A percentile compares a stretch with the other conserved stretches of the same genome.
Conservation (phyloP, 441 rosid species). For the Erodium texanum region DNA sequence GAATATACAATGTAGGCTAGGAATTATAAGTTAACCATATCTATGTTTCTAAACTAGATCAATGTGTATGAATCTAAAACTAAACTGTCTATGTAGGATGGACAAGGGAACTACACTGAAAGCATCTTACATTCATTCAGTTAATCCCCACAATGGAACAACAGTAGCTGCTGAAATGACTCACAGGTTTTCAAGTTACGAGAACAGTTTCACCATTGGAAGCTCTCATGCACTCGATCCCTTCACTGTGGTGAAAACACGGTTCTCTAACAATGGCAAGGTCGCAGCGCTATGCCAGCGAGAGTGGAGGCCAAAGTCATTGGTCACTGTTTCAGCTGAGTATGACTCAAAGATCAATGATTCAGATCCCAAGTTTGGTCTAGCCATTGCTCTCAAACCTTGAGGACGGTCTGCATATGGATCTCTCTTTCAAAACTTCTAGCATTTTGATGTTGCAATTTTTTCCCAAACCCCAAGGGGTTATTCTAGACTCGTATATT, state of each 20-base stretch:
- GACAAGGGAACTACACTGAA: slow-evolving; percentile 62
- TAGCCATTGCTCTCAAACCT: slow-evolving; percentile 68
- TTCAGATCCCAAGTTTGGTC: slow-evolving; percentile 56
- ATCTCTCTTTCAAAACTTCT: neutral
- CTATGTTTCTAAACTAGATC: neutral
- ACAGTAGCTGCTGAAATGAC: slow-evolving; percentile 68
- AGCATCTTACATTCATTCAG: slow-evolving; percentile 57
- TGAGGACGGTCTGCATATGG: slow-evolving; percentile 20
- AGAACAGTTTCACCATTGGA: slow-evolving; percentile 55
- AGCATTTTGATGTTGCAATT: neutral
- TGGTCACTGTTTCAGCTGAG: slow-evolving; percentile 57
- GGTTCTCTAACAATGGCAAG: slow-evolving; percentile 52
- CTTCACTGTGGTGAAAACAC: slow-evolving; percentile 43
- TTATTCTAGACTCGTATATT: neutral
- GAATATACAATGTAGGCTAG: no score
- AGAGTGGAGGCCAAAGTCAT: slow-evolving; percentile 73
- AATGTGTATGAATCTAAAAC: neutral
- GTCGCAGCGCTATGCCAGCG: slow-evolving; percentile 54
- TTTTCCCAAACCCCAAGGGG: slow-evolving; percentile 6
- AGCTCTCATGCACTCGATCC: slow-evolving; percentile 50
- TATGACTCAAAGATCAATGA: slow-evolving; percentile 47
- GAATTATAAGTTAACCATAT: no score
- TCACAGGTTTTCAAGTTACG: slow-evolving; percentile 43
- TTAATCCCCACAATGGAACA: slow-evolving; percentile 34
- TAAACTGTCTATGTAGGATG: slow-evolving; percentile 25